phyloP scores from a whole-genome alignment of 2,329 filamentous ascomycete species.

The Fusarium pseudocircinatum region DNA sequence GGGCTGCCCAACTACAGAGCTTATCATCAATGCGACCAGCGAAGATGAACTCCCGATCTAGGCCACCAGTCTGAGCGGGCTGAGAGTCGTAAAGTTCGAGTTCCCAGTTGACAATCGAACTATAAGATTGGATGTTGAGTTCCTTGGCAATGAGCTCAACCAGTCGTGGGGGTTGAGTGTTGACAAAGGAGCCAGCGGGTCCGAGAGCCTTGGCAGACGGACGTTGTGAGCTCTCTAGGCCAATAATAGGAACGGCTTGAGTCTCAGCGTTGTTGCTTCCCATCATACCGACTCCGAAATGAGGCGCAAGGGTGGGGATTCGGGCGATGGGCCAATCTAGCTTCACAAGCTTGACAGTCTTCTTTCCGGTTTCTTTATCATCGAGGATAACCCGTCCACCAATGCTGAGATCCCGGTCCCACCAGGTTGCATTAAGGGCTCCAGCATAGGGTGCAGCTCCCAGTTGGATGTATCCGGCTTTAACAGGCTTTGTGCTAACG shows the following conservation, averaged over 20 bases:
- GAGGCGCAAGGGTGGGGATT: slow-evolving; percentile 90
- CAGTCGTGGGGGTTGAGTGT: slow-evolving; percentile 85
- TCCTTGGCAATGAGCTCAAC: slow-evolving; percentile 84
- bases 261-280: slow-evolving; percentile 84
- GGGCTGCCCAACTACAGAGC: slow-evolving; percentile 92
- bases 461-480: slow-evolving; percentile 86
- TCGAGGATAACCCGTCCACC: slow-evolving; percentile 89
- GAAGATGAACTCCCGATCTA: slow-evolving; percentile 94
- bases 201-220: slow-evolving; percentile 59
- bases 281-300: slow-evolving; percentile 83
- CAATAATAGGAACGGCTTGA: slow-evolving; percentile 92
- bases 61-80: slow-evolving; percentile 81
- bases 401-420: slow-evolving; percentile 93
- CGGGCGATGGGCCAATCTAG: slow-evolving; percentile 94
- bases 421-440: slow-evolving; percentile 89
- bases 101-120: slow-evolving; percentile 92
- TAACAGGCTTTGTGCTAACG: slow-evolving; percentile 83
- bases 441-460: slow-evolving; percentile 95
- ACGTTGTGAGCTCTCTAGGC: slow-evolving; percentile 75
- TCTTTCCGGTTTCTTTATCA: slow-evolving; percentile 77
- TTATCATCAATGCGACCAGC: slow-evolving; percentile 97
- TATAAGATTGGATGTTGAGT: slow-evolving; percentile 76
- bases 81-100: slow-evolving; percentile 94
- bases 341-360: slow-evolving; percentile 84
- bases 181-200: slow-evolving; percentile 75